Base-by-base conservation (phyloP, 2,329 filamentous ascomycete genomes). In the Neodidymelliopsis sp. region DNA sequence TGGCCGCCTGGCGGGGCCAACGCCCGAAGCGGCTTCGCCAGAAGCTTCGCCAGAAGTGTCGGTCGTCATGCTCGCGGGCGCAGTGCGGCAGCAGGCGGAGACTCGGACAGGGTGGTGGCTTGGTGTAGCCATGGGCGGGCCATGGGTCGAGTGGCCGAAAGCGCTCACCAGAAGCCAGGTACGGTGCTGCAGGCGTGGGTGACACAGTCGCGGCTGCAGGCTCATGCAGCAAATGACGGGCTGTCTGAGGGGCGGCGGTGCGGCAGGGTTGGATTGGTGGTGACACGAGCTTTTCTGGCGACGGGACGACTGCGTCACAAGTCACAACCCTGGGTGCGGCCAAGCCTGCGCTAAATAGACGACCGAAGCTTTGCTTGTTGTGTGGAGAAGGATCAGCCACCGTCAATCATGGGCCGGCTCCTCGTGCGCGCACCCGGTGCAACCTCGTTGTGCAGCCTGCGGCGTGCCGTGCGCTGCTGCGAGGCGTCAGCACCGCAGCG, bases 241-340 rank as follows among this genome's bases (percentile, higher is more conserved):
- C 60, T 59, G 63, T 67, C 60, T 63, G 57, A 60, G 54, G 60
- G 61, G 56, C 56, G 57, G 46, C 53, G 46, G 57, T 23, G 15
- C 56, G 53, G 51, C 60, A 65, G 60, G 65, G 64, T 50, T 62
- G 61, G 53, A 49, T 43, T 56, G 59, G 62, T 54, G 53, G 59
- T 64, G 55, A 66, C 65, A 64, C 63, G 61, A 65, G 62, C 57
- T 59, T 59, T n/a, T 57, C 48, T 59, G 57, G 62, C 64, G 67
- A 60, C 59, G 63, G 60, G 59, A 54, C 54, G 56, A 62, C 62
- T 66, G 62, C 66, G 66, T 66, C 66, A 69, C 62, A 45, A 56
- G 50, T 7, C 24, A 27, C 24, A 27, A 27, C 20, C 42, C 49
- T 37, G 36, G 49, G 15, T 20, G 27, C 15, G 23, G 56, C 61